Base-by-base conservation (phyloP, 192 early-diverging fungal genomes). In the Podochytrium sp. region DNA sequence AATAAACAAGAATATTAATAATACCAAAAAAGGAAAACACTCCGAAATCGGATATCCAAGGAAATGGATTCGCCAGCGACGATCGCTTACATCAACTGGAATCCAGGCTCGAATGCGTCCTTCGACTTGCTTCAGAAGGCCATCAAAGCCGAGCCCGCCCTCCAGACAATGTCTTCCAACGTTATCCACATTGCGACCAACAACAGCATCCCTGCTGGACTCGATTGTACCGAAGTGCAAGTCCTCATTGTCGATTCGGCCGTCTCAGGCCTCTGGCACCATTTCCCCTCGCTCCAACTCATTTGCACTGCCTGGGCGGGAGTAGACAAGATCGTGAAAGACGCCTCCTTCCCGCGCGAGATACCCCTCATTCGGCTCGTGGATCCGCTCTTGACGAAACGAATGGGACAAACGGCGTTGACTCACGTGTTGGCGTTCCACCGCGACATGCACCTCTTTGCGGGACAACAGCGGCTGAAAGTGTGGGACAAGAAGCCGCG, bases 361-460 rank as follows among this genome's bases (percentile, higher is more conserved):
- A n/a, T 61, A 25, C 58, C 47, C 32, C 18, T 62, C 25, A 40
- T 64, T 5, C 58, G 71, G 23, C 49, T 72, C 27, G 71, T 72
- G 7, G 71, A 72, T 49, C 18, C 60, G 16, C 12, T 29, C n/a
- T 14, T 72, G 57, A 62, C 34, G 23, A 18, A 62, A 40, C 62
- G 59, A 6, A 60, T 72, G 58, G 71, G 40, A n/a, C 59, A 72
- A 58, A 62, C 39, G 12, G 58, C 59, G n/a, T 27, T 72, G 3
- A 35, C 56, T 5, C 58, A 64, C 35, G 58, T 41, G 0, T 23
- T 72, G 12, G 33, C 18, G 2, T n/a, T 29, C 23, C 42, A 72
- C 37, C 23, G 71, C 5, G 29, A 62, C 4, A 49, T 62, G 40
- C 3, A 72, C 71, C 4, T 23, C 23, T 38, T 50, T 35, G n/a